A percentile compares a stretch with the other conserved stretches of the same genome.
These are phyloP conservation scores for Malassezia arunalokei DNA, from an alignment of 1,284 basidiomycete species.

Conservation along the genomic window DNA sequence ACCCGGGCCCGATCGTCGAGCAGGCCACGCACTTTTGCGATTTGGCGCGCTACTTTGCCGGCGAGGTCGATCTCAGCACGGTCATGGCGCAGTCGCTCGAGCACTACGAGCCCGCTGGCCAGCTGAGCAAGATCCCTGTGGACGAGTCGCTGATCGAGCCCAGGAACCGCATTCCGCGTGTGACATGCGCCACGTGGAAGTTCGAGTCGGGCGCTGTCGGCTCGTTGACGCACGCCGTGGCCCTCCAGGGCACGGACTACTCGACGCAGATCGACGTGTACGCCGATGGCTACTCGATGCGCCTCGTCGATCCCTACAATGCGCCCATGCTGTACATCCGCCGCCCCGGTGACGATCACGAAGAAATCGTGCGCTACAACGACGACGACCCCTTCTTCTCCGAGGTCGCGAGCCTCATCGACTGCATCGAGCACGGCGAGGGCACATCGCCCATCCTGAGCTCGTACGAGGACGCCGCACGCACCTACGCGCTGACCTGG, in stretches of 20 bases:
- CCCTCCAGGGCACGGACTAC: conserved; percentile 44
- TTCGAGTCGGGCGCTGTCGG: conserved; percentile 43
- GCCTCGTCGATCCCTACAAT: conserved; percentile 45
- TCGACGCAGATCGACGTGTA: conserved; percentile 41
- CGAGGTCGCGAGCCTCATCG: conserved; percentile 41
- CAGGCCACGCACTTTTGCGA: conserved; percentile 72
- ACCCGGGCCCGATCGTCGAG: conserved; percentile 82
- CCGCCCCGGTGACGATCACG: conserved; percentile 44
- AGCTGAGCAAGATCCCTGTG: conserved; percentile 65
- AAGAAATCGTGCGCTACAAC: conserved; percentile 42
- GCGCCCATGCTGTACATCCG: conserved; percentile 42
- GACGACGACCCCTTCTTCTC: conserved; percentile 47
- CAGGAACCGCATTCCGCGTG: conserved; percentile 39
- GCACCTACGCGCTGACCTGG: conserved; percentile 45
- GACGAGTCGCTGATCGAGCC: conserved; percentile 63
- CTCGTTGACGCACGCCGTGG: conserved; percentile 42
- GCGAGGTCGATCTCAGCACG: conserved; percentile 76
- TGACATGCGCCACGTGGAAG: conserved; percentile 45
- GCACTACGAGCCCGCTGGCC: conserved; percentile 55
- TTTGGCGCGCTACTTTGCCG: conserved; percentile 90
- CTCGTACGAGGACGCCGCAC: conserved; percentile 40
- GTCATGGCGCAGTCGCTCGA: conserved; percentile 53
- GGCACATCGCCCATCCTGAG: conserved; percentile 31
- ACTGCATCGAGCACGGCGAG: conserved; percentile 38
- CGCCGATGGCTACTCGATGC: conserved; percentile 40